phyloP scores from a whole-genome alignment of 495 filamentous ascomycete genomes.

The Rusavskia elegans region DNA sequence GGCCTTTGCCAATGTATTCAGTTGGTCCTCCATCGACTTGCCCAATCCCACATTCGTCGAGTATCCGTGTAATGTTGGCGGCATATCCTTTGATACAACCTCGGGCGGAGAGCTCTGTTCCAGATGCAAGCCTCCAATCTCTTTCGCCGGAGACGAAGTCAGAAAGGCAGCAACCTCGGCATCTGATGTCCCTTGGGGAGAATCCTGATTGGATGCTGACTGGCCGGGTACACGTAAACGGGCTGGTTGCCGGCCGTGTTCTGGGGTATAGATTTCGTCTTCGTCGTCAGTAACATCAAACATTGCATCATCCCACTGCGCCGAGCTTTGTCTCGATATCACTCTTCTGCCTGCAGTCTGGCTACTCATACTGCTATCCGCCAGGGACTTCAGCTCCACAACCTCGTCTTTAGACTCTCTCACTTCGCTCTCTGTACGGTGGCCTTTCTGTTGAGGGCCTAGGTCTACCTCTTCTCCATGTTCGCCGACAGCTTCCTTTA shows the following conservation, averaged over 20 bases:
- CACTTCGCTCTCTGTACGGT: slow-evolving; percentile 11
- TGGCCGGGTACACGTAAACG: background rate
- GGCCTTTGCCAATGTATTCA: slow-evolving; percentile 1
- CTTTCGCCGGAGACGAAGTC: slow-evolving; percentile 1
- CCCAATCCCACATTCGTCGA: slow-evolving; percentile 10
- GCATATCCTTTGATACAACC: background rate
- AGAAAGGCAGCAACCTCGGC: slow-evolving; percentile 12
- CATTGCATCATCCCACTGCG: slow-evolving; percentile 24
- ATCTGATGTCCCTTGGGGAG: slow-evolving; percentile 5
- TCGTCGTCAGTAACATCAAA: slow-evolving; percentile 21
- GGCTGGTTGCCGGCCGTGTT: background rate
- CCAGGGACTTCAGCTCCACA: slow-evolving; percentile 7
- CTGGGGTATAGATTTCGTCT: slow-evolving; percentile 6
- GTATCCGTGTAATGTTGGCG: background rate
- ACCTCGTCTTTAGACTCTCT: slow-evolving; percentile 11
- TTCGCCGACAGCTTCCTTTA: slow-evolving; percentile 17
- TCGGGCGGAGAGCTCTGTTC: background rate
- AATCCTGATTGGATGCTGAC: background rate
- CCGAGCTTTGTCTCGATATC: slow-evolving; percentile 20
- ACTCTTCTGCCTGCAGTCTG: slow-evolving; percentile 3
- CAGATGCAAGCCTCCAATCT: background rate
- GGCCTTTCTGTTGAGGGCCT: background rate
- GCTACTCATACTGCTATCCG: slow-evolving; percentile 7
- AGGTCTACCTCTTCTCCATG: slow-evolving; percentile 29
- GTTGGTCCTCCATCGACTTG: slow-evolving; percentile 8